Evolutionary conservation across 345 rosid genomes (phyloP).

Genomic region (Populus deltoides): DNA sequence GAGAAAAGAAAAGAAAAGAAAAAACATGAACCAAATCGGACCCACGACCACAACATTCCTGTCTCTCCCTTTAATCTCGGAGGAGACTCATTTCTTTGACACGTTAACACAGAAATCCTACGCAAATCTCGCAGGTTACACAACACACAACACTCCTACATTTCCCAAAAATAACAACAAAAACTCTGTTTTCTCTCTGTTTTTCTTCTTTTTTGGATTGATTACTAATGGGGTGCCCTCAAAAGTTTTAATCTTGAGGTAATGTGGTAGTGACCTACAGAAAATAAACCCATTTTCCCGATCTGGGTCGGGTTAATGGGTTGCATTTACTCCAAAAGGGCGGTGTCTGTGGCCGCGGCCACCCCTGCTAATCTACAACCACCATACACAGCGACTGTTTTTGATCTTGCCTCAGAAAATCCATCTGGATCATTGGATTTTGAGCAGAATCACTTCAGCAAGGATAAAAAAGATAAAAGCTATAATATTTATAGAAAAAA

Average conservation of each 20-base stretch:
- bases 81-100: conserved; percentile 7
- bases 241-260: conserved; percentile 14
- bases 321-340: conserved; percentile 63
- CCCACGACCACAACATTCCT: conserved; percentile 36
- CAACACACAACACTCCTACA: conserved; percentile 11
- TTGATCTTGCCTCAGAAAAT: conserved; percentile 7
- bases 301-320: conserved; percentile 71
- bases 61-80: conserved; percentile 36
- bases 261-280: conserved; percentile 40
- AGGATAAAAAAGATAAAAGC: neutral
- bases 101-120: conserved; percentile 16
- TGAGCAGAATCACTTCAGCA: conserved; percentile 2
- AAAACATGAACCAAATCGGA: conserved; percentile 39
- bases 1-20: neutral
- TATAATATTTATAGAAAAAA: neutral
- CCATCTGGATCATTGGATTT: conserved; percentile 26
- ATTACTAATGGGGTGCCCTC: neutral
- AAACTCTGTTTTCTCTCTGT: conserved; percentile 10
- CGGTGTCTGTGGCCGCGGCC: conserved; percentile 24
- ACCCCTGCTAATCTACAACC: conserved; percentile 33
- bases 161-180: neutral
- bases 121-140: conserved; percentile 43
- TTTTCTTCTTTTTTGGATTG: conserved; percentile 12
- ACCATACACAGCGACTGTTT: conserved; percentile 12
- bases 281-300: conserved; percentile 44